Conservation (phyloP, 768 basidiomycete species). For the Lentinula raphanica region DNA sequence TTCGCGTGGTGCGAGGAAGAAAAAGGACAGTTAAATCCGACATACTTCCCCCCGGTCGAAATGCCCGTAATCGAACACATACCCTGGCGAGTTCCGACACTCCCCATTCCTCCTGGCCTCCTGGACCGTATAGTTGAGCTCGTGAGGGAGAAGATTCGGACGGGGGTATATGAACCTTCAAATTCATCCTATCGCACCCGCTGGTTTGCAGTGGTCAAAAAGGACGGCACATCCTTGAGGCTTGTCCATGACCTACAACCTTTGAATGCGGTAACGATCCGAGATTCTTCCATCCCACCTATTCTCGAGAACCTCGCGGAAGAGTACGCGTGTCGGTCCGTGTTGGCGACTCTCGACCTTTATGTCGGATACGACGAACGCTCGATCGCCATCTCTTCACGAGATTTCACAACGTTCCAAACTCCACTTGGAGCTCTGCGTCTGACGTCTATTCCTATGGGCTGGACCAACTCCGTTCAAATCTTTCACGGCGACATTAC, state of each 20-base stretch:
- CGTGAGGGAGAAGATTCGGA: conserved; percentile 9
- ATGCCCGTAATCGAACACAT: neutral
- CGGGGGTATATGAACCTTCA: conserved; percentile 8
- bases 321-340: conserved; percentile 6
- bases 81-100: neutral
- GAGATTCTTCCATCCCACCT: conserved; percentile 16
- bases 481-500: too few relatives aligned
- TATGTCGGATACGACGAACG: conserved; percentile 25
- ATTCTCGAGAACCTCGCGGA: conserved; percentile 9
- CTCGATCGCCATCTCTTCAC: neutral
- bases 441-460: too few relatives aligned
- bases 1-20: neutral
- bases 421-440: conserved; percentile 18
- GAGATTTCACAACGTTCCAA: conserved; percentile 5
- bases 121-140: conserved; percentile 9
- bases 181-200: neutral
- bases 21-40: neutral
- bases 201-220: conserved; percentile 12
- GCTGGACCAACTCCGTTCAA: too few relatives aligned
- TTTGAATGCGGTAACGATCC: conserved; percentile 20
- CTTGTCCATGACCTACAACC: conserved; percentile 23
- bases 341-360: conserved; percentile 13
- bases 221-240: conserved; percentile 13
- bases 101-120: conserved; percentile 15
- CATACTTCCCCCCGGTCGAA: neutral